Percentiles rank a stretch among this genome's conserved stretches.
Evolutionary conservation across 148 eudicot genomes (phyloP).

Genomic region (Gaultheria prostrata): DNA sequence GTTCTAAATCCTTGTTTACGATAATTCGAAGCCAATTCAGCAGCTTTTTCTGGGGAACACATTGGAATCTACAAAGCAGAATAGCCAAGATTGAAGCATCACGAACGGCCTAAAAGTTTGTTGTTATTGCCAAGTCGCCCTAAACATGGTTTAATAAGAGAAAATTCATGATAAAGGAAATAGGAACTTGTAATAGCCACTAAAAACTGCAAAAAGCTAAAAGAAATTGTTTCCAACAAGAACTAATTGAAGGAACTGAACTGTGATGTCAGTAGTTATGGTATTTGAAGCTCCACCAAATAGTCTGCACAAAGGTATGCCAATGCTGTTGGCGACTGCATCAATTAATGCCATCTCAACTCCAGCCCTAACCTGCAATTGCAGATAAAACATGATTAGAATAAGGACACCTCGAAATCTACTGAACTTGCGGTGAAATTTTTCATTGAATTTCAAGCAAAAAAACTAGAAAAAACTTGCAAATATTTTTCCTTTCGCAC

Average conservation of each 20-base stretch:
- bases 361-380: slow-evolving; percentile 79
- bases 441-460: background rate
- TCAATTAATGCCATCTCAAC: slow-evolving; percentile 95
- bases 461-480: background rate
- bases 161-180: background rate
- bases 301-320: slow-evolving; percentile 74
- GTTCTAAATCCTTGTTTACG: slow-evolving; percentile 66
- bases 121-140: background rate
- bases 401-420: background rate
- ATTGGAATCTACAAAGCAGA: slow-evolving; percentile 65
- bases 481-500: background rate
- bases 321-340: slow-evolving; percentile 79
- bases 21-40: slow-evolving; percentile 66
- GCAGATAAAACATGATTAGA: slow-evolving; percentile 23
- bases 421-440: background rate
- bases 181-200: background rate
- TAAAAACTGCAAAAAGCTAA: background rate
- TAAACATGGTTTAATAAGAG: background rate
- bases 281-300: slow-evolving; percentile 83
- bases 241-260: slow-evolving; percentile 28
- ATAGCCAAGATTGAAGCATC: slow-evolving; percentile 8
- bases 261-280: slow-evolving; percentile 79
- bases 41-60: slow-evolving; percentile 59
- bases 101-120: background rate
- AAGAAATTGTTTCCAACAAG: background rate